phyloP scores from a whole-genome alignment of 2,329 filamentous ascomycete species.

The Aplosporella prunicola region DNA sequence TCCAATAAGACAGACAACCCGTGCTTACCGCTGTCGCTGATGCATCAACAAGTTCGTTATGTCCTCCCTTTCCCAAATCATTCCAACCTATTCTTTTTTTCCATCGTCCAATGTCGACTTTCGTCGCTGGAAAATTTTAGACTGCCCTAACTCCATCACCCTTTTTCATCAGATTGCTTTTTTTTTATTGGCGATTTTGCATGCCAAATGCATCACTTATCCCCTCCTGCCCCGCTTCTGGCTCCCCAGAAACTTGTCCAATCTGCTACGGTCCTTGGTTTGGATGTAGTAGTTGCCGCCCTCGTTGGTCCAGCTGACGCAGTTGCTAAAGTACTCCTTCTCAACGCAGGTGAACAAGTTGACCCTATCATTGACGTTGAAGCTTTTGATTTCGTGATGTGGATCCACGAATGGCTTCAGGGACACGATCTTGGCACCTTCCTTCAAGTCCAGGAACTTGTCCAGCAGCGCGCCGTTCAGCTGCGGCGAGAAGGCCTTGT shows the following conservation, averaged over 20 bases:
- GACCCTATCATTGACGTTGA: conserved; percentile 58
- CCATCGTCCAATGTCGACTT: neutral
- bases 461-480: conserved; percentile 78
- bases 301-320: conserved; percentile 84
- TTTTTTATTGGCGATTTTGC: neutral
- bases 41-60: neutral
- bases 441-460: conserved; percentile 88
- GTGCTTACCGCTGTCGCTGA: no score
- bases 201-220: neutral
- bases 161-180: neutral
- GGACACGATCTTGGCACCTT: conserved; percentile 81
- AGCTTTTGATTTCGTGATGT: conserved; percentile 69
- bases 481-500: conserved; percentile 85
- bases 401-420: conserved; percentile 85
- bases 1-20: no score
- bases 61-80: neutral
- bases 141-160: neutral
- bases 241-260: conserved; percentile 6
- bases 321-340: conserved; percentile 57
- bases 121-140: neutral
- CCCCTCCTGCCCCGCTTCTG: conserved; percentile 2
- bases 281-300: conserved; percentile 64
- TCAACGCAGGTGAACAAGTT: conserved; percentile 42
- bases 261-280: conserved; percentile 8
- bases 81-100: neutral